These are phyloP conservation scores for Aurantiochytrium sp. DNA, from an alignment of 108 stramenopile genomes.

Conservation along the genomic window DNA sequence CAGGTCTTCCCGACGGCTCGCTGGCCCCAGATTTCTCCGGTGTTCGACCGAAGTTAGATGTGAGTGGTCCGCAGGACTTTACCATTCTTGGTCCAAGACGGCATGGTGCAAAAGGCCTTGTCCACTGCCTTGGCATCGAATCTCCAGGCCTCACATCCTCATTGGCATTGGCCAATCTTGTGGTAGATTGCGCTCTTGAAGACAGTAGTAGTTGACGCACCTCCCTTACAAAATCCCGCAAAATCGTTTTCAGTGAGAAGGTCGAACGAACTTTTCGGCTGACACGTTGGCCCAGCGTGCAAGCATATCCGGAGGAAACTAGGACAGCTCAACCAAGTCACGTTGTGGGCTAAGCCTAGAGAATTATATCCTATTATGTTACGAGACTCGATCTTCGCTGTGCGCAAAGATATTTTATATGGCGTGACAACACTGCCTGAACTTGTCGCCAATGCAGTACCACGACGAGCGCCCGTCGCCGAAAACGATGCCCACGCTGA, in stretches of 20 bases:
- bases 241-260: too few relatives aligned
- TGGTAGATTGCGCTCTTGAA: background rate
- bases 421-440: background rate
- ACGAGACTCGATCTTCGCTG: too few relatives aligned
- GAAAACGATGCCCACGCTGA: background rate
- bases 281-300: too few relatives aligned
- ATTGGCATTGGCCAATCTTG: conserved; percentile 10
- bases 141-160: conserved; percentile 29
- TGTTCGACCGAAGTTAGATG: conserved; percentile 1
- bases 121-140: conserved; percentile 20
- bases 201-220: too few relatives aligned
- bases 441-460: background rate
- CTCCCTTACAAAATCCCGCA: too few relatives aligned
- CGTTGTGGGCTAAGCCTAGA: too few relatives aligned
- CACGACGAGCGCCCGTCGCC: background rate
- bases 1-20: background rate
- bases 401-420: background rate
- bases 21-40: conserved; percentile 20
- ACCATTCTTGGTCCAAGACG: background rate
- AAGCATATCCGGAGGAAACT: too few relatives aligned
- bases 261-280: too few relatives aligned
- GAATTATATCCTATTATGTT: too few relatives aligned
- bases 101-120: conserved; percentile 6
- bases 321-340: too few relatives aligned
- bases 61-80: conserved; percentile 14